Evolutionary conservation across 1,284 basidiomycete genomes (phyloP).

Genomic region (Stereum hirsutum): DNA sequence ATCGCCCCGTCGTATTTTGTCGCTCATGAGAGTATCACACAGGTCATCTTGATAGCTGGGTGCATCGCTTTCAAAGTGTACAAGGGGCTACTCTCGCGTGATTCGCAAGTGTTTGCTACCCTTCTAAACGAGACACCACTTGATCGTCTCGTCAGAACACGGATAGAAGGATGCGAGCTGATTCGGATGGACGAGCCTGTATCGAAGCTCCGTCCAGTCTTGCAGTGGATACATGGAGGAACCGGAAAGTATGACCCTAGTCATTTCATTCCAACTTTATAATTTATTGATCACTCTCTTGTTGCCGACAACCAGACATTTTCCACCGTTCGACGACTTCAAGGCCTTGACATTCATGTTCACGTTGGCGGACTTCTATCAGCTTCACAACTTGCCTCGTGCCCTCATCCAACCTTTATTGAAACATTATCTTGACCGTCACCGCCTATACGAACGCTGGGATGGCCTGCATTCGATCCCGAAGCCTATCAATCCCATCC

Average conservation of each 20-base stretch:
- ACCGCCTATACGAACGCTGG: not conserved
- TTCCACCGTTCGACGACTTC: not conserved
- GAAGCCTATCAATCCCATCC: not conserved
- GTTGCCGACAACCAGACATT: not conserved
- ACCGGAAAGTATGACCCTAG: too few species aligned
- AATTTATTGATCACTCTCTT: not conserved
- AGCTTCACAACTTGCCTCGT: not conserved
- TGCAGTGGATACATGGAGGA: too few species aligned
- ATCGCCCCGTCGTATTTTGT: too few species aligned
- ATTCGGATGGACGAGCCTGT: too few species aligned
- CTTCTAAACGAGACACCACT: too few species aligned
- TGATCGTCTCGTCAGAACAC: too few species aligned
- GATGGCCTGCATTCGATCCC: not conserved
- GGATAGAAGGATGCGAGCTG: too few species aligned
- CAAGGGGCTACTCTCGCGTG: not conserved
- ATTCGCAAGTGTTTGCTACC: too few species aligned
- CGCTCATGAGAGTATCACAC: too few species aligned
- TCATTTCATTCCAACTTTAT: too few species aligned
- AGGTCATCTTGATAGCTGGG: slow-evolving; percentile 1
- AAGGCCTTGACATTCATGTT: not conserved
- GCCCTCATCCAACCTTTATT: not conserved
- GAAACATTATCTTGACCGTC: not conserved
- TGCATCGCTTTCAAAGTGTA: not conserved
- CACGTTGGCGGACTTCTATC: not conserved
- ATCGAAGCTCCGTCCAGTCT: too few species aligned